These are phyloP conservation scores for Xylaria sp. DNA, from an alignment of 2,329 filamentous ascomycete species.

Conservation along the genomic window DNA sequence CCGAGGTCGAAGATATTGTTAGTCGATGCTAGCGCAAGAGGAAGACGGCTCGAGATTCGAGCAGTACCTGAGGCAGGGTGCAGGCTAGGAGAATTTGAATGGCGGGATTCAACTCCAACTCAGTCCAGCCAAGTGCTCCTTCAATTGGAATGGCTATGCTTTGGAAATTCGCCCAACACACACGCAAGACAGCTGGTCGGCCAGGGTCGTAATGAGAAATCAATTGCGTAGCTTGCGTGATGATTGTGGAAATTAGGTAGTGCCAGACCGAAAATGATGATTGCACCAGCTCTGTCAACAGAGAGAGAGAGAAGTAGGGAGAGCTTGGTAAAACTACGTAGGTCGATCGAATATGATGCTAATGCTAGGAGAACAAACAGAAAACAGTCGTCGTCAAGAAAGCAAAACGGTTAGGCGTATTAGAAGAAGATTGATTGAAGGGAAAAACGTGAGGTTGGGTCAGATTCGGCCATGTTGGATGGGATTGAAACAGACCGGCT, in stretches of 20 bases:
- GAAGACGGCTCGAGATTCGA: not conserved
- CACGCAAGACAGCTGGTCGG: conserved; percentile 8
- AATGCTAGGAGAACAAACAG: not conserved
- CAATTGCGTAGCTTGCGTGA: conserved; percentile 12
- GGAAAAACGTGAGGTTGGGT: conserved; percentile 28
- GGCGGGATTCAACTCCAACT: conserved; percentile 7
- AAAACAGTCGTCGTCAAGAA: not conserved
- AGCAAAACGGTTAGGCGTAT: conserved; percentile 15
- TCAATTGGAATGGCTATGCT: not conserved
- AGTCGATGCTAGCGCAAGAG: conserved; percentile 6
- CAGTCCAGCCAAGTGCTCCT: not conserved
- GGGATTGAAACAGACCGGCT: conserved; percentile 23
- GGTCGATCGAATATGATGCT: not conserved
- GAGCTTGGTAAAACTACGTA: not conserved
- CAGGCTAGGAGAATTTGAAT: not conserved
- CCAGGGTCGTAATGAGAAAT: conserved; percentile 3
- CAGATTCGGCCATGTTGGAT: conserved; percentile 2
- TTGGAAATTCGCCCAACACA: not conserved
- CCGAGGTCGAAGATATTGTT: not conserved
- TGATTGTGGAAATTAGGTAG: conserved; percentile 20
- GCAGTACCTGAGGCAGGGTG: not conserved
- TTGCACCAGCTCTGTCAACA: conserved; percentile 32
- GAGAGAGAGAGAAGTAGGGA: conserved; percentile 10
- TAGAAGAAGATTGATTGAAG: conserved; percentile 16
- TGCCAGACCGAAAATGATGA: conserved; percentile 9